Conservation (phyloP, 176 grass and related monocot genomes). For the Carex parvula region DNA sequence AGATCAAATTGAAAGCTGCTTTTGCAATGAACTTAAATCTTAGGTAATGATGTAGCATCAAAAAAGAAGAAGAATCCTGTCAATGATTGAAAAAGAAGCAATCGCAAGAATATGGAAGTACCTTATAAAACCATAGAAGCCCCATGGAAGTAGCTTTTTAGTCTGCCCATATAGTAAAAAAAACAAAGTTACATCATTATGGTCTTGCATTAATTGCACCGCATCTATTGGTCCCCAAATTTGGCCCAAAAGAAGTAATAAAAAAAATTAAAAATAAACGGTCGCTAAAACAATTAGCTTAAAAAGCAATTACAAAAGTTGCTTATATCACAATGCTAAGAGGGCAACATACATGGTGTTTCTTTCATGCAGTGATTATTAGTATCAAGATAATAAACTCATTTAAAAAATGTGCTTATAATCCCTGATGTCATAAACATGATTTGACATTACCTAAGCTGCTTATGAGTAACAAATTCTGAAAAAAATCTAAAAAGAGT, state of each 20-base stretch:
- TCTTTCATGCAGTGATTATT: not conserved
- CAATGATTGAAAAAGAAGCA: not conserved
- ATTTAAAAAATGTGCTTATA: not conserved
- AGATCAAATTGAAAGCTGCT: not conserved
- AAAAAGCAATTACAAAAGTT: not conserved
- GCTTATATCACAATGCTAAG: not conserved
- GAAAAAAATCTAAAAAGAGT: not conserved
- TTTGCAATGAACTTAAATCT: not conserved
- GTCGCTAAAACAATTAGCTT: not conserved
- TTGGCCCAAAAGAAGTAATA: not conserved
- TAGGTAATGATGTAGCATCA: not conserved
- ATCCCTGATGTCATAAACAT: not conserved
- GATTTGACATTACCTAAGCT: not conserved
- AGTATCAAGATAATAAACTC: not conserved
- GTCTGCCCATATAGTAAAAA: conserved; percentile 38
- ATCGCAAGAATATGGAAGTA: conserved; percentile 17
- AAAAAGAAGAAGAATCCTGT: not conserved
- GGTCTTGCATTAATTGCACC: not conserved
- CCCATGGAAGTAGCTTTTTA: conserved; percentile 69
- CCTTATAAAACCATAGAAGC: conserved; percentile 57
- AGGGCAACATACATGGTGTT: not conserved
- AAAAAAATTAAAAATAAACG: not conserved
- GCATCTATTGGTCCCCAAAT: not conserved
- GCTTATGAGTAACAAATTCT: not conserved
- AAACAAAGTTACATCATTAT: conserved; percentile 20